Evolutionary conservation across 768 basidiomycete genomes (phyloP).

Genomic region (Clavaria fumosa): DNA sequence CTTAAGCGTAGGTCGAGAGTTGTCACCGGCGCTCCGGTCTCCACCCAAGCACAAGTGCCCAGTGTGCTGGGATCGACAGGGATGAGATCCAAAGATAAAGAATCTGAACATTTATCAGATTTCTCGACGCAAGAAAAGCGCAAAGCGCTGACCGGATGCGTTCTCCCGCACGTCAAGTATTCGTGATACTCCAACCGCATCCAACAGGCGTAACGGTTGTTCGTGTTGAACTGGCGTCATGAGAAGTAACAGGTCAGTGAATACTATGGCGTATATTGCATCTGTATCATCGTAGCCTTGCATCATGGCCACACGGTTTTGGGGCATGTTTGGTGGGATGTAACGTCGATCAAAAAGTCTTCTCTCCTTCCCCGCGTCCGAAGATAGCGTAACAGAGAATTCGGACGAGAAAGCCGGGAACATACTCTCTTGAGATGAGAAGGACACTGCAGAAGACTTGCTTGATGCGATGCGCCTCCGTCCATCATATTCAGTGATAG

Average conservation of each 20-base stretch:
- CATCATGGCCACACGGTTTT: too few species aligned
- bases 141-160: slow-evolving; percentile 2
- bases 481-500: slow-evolving; percentile 29
- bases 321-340: too few species aligned
- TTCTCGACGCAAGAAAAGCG: too few species aligned
- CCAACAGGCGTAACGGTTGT: slow-evolving; percentile 16
- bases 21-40: slow-evolving; percentile 17
- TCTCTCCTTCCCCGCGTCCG: too few species aligned
- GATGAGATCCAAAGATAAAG: slow-evolving; percentile 36
- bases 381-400: slow-evolving; percentile 11
- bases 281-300: too few species aligned
- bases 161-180: slow-evolving; percentile 30
- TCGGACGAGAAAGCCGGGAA: slow-evolving; percentile 11
- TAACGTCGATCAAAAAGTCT: too few species aligned
- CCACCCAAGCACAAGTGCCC: slow-evolving; percentile 22
- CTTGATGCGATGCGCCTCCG: slow-evolving; percentile 27
- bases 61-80: slow-evolving; percentile 28
- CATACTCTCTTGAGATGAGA: slow-evolving; percentile 11
- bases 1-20: too few species aligned
- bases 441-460: slow-evolving; percentile 17
- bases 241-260: slow-evolving; percentile 57
- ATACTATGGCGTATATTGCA: slow-evolving; percentile 31
- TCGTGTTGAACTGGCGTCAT: slow-evolving; percentile 21
- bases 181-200: slow-evolving; percentile 27
- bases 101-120: too few species aligned